Evolutionary conservation across 1,284 basidiomycete genomes (phyloP).

Genomic region (Pseudozyma tsukubaensis): DNA sequence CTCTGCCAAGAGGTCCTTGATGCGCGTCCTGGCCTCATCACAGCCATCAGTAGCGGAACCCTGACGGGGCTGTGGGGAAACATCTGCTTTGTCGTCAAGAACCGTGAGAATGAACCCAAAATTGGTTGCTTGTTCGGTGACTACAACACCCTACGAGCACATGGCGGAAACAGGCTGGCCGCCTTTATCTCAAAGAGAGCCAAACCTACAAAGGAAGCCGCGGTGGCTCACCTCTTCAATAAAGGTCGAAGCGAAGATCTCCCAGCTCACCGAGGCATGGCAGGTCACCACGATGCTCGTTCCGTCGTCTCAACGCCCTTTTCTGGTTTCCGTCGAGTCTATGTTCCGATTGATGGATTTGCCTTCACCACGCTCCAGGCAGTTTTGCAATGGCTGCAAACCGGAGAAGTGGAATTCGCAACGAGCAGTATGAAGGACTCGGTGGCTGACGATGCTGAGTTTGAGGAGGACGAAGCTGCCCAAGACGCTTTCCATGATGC

Average conservation of each 20-base stretch:
- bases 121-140: conserved; percentile 12
- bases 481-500: too few relatives aligned
- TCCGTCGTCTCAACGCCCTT: too few relatives aligned
- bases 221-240: not conserved
- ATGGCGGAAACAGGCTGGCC: not conserved
- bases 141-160: not conserved
- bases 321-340: not conserved
- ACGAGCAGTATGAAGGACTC: not conserved
- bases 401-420: conserved; percentile 21
- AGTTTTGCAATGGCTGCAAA: conserved; percentile 25
- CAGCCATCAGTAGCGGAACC: conserved; percentile 15
- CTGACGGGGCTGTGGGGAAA: conserved; percentile 22
- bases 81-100: conserved; percentile 28
- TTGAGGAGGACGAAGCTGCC: too few relatives aligned
- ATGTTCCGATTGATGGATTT: conserved; percentile 1
- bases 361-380: conserved; percentile 24
- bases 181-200: not conserved
- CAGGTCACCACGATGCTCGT: too few relatives aligned
- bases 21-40: not conserved
- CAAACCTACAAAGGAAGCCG: not conserved
- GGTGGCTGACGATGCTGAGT: too few relatives aligned
- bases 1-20: too few relatives aligned
- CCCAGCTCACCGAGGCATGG: too few relatives aligned
- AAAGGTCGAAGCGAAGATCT: not conserved
- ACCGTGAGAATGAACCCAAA: not conserved